These are phyloP conservation scores for Hericium coralloides DNA, from an alignment of 768 basidiomycete species.

Conservation along the genomic window DNA sequence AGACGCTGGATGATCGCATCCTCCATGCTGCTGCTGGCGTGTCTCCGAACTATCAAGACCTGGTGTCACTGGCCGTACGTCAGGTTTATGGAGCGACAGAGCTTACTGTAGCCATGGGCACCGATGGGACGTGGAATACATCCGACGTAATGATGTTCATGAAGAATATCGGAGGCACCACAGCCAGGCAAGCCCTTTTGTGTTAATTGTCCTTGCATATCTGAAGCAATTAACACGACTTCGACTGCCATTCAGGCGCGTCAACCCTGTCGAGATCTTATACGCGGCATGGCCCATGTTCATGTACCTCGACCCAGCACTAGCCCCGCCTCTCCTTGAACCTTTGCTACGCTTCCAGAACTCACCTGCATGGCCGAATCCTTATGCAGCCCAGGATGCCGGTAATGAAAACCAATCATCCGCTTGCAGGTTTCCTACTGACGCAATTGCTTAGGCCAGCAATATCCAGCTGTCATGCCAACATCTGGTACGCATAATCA, in stretches of 20 bases:
- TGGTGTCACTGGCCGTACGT: constrained; percentile 4
- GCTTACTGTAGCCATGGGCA: constrained; percentile 4
- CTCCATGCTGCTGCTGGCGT: neutral
- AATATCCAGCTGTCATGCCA: constrained; percentile 2
- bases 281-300: constrained; percentile 10
- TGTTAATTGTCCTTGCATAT: neutral
- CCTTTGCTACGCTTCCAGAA: constrained; percentile 9
- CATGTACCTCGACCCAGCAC: constrained; percentile 6
- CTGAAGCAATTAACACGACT: neutral
- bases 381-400: constrained; percentile 6
- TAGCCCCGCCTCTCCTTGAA: constrained; percentile 7
- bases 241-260: neutral
- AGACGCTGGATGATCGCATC: constrained; percentile 3
- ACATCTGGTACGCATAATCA: neutral
- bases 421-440: no score
- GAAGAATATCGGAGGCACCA: constrained; percentile 2
- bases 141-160: constrained; percentile 15
- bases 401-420: constrained; percentile 3
- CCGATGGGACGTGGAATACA: neutral
- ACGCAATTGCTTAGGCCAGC: no score
- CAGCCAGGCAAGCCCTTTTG: neutral
- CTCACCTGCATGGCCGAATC: neutral
- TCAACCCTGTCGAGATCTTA: constrained; percentile 8
- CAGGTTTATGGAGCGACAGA: constrained; percentile 6
- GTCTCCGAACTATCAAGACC: neutral